Evolutionary conservation across 1,284 basidiomycete genomes (phyloP).

Genomic region (Austropuccinia psidii): DNA sequence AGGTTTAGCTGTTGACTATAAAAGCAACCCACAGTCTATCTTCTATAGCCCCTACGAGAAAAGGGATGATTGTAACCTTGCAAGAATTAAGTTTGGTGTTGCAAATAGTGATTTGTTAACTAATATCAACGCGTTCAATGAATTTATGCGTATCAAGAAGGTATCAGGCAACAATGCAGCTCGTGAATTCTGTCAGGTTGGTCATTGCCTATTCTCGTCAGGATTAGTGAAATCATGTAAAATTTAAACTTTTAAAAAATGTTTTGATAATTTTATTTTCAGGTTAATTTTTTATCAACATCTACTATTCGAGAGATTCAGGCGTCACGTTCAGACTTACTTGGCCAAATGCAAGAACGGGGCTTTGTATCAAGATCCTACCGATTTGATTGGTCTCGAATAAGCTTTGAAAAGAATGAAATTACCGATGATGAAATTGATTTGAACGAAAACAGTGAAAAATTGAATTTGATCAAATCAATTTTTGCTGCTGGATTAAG

Average conservation of each 20-base stretch:
- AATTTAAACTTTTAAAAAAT: too few relatives aligned
- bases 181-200: conserved; percentile 63
- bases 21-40: conserved; percentile 78
- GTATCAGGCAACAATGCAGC: conserved; percentile 54
- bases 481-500: conserved; percentile 77
- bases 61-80: conserved; percentile 69
- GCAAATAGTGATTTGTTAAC: conserved; percentile 81
- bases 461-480: conserved; percentile 68
- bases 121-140: conserved; percentile 67
- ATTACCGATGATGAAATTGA: neutral
- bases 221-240: too few relatives aligned
- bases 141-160: conserved; percentile 56
- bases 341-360: conserved; percentile 62
- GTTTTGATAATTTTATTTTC: too few relatives aligned
- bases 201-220: conserved; percentile 40
- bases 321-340: conserved; percentile 68
- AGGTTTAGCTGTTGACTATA: conserved; percentile 57
- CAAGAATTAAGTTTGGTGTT: conserved; percentile 60
- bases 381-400: conserved; percentile 45
- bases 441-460: conserved; percentile 50
- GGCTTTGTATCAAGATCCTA: conserved; percentile 57
- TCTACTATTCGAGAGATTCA: conserved; percentile 72
- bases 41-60: conserved; percentile 74
- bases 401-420: conserved; percentile 4
- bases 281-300: conserved; percentile 66